Percentiles rank a stretch among this genome's conserved stretches.
These are phyloP conservation scores for Tephrocybe sp. DNA, from an alignment of 768 basidiomycete genomes.

Conservation along the genomic window DNA sequence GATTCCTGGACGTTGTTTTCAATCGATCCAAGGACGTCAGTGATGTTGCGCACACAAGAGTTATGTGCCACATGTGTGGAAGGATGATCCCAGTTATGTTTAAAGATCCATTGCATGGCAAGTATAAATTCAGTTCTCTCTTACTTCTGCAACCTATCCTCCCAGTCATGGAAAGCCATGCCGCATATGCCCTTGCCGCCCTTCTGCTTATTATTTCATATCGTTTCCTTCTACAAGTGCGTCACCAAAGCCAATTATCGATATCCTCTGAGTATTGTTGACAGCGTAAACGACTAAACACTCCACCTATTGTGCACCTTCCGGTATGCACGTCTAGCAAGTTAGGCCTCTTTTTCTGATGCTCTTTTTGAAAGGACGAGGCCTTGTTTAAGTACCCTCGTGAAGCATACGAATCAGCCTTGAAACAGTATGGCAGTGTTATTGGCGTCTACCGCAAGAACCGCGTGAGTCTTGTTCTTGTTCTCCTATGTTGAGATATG, in stretches of 20 bases:
- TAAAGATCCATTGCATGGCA: neutral
- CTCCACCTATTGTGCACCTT: constrained; percentile 8
- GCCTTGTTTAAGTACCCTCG: constrained; percentile 6
- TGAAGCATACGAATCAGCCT: constrained; percentile 6
- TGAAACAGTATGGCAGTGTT: constrained; percentile 3
- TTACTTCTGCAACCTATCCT: neutral
- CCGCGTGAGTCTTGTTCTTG: neutral
- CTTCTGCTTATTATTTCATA: neutral
- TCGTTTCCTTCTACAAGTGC: neutral
- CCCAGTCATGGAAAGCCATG: neutral
- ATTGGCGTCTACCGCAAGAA: constrained; percentile 12
- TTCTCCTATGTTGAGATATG: neutral
- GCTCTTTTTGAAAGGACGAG: neutral
- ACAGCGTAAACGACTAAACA: constrained; percentile 2
- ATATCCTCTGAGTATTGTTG: too few species aligned
- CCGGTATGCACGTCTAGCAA: neutral
- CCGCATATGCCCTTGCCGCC: neutral
- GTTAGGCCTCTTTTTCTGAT: neutral
- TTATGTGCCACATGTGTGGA: too few species aligned
- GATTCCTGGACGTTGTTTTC: too few species aligned
- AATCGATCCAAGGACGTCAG: too few species aligned
- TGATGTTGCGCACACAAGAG: too few species aligned
- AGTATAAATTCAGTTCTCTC: neutral
- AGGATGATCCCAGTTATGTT: too few species aligned
- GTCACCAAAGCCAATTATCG: neutral